Conservation (phyloP, 106 monocot species). For the Cymbidium sinense region DNA sequence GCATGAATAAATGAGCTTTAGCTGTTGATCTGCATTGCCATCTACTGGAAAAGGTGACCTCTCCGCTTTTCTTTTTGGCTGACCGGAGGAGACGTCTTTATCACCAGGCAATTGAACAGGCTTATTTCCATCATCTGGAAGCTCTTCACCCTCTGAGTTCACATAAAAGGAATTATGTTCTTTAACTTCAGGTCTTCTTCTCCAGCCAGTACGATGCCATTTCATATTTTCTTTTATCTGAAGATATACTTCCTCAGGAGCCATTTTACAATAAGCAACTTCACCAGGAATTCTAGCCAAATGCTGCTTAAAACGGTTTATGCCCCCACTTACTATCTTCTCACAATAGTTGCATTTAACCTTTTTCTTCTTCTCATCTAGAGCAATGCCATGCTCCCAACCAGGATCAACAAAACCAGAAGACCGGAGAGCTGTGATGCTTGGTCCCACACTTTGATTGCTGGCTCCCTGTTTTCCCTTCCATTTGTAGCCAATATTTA, state of each 20-base stretch:
- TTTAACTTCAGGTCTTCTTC: conserved; percentile 29
- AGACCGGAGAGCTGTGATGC: conserved; percentile 28
- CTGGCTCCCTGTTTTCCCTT: conserved; percentile 10
- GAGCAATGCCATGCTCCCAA: conserved; percentile 64
- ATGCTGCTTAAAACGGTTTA: conserved; percentile 66
- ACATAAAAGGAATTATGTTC: conserved; percentile 15
- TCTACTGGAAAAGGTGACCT: conserved; percentile 6
- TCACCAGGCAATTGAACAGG: conserved; percentile 13
- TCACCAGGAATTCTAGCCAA: conserved; percentile 64
- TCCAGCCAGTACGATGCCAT: conserved; percentile 60
- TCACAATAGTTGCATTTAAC: conserved; percentile 67
- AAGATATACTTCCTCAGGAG: conserved; percentile 53
- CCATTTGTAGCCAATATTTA: conserved; percentile 19
- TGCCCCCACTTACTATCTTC: conserved; percentile 65
- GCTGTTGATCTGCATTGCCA: too few relatives aligned
- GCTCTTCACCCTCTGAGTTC: conserved; percentile 30
- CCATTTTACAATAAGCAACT: conserved; percentile 64
- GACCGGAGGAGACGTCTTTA: conserved; percentile 13
- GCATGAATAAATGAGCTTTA: not conserved
- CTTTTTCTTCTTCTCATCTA: conserved; percentile 52
- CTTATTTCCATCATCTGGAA: conserved; percentile 19
- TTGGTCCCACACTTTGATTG: conserved; percentile 18
- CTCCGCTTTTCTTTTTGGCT: conserved; percentile 16
- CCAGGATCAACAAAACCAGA: conserved; percentile 55
- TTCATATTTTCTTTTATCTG: conserved; percentile 72